phyloP scores from a whole-genome alignment of 768 basidiomycete genomes.

The Hypholoma sublateritium region DNA sequence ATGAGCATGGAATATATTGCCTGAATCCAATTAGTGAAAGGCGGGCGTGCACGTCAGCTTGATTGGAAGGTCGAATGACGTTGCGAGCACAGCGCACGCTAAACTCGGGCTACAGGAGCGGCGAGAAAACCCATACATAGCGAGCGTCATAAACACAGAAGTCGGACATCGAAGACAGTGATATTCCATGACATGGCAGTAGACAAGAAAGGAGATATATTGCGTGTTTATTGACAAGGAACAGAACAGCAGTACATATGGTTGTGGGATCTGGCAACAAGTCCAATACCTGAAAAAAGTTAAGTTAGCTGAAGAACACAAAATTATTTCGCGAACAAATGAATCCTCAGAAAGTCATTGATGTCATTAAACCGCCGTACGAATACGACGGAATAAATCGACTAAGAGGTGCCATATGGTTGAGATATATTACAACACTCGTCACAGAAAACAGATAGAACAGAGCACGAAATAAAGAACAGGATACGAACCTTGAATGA shows the following conservation, averaged over 20 bases:
- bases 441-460: conserved; percentile 48
- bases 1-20: too few species aligned
- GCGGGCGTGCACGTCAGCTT: too few species aligned
- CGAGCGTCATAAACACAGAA: too few species aligned
- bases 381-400: conserved; percentile 49
- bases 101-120: too few species aligned
- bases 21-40: too few species aligned
- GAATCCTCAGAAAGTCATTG: conserved; percentile 78
- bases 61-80: too few species aligned
- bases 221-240: neutral
- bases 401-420: conserved; percentile 93
- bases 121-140: too few species aligned
- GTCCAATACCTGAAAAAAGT: neutral
- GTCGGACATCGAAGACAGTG: too few species aligned
- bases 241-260: neutral
- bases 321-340: conserved; percentile 15
- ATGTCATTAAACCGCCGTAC: conserved; percentile 71
- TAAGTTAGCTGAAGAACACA: neutral
- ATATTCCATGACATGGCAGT: too few species aligned
- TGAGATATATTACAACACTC: conserved; percentile 70
- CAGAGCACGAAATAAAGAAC: conserved; percentile 3
- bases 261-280: neutral
- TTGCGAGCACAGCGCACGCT: too few species aligned
- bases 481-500: conserved; percentile 24
- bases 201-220: neutral